These are phyloP conservation scores for Salix suchowensis DNA, from an alignment of 345 rosid species.

Conservation along the genomic window DNA sequence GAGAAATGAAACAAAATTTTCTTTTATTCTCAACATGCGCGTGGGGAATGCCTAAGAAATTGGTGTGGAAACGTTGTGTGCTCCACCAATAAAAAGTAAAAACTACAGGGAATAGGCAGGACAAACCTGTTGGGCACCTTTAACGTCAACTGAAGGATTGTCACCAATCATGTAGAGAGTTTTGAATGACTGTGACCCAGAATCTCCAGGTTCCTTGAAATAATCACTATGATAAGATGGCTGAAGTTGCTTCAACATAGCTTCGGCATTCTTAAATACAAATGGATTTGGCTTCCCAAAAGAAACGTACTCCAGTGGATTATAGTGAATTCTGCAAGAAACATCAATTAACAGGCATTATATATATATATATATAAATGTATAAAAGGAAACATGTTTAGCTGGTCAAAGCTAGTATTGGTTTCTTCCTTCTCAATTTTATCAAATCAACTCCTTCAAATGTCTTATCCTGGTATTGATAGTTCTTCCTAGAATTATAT, in stretches of 20 bases:
- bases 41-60: background rate
- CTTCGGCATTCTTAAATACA: constrained; percentile 43
- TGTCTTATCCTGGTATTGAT: background rate
- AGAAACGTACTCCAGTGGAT: constrained; percentile 27
- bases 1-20: background rate
- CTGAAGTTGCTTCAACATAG: constrained; percentile 27
- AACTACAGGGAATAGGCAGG: background rate
- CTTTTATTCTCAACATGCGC: background rate
- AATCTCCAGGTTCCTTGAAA: constrained; percentile 8
- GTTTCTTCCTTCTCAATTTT: background rate
- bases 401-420: background rate
- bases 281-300: constrained; percentile 48
- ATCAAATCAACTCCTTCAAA: background rate
- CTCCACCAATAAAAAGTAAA: background rate
- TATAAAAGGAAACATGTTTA: background rate
- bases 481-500: background rate
- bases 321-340: constrained; percentile 33
- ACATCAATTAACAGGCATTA: background rate
- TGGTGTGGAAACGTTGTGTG: background rate
- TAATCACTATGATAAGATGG: constrained; percentile 2
- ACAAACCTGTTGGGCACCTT: constrained; percentile 37
- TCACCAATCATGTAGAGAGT: constrained; percentile 49
- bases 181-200: constrained; percentile 15
- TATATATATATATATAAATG: background rate
- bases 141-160: constrained; percentile 43